Evolutionary conservation across 176 grass and related monocot species (phyloP).

Genomic region (Cenchrus purpureus): DNA sequence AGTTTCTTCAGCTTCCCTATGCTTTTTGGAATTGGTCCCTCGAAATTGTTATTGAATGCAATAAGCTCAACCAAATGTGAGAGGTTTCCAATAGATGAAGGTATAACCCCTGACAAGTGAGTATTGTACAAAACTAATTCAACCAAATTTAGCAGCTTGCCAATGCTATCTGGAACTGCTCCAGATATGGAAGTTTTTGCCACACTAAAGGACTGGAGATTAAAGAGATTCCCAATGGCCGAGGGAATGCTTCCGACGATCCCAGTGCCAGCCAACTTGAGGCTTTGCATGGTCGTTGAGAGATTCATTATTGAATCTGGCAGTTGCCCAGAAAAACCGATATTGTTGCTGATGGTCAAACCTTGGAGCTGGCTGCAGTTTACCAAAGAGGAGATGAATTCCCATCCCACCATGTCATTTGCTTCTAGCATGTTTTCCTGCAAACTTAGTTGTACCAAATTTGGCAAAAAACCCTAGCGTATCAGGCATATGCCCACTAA

Average conservation of each 20-base stretch:
- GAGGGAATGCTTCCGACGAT: conserved; percentile 12
- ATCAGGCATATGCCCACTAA: no score
- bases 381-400: conserved; percentile 8
- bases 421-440: no score
- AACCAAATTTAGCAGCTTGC: not conserved
- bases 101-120: conserved; percentile 6
- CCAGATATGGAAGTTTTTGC: not conserved
- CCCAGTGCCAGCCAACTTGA: not conserved
- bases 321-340: not conserved
- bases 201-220: not conserved
- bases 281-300: not conserved
- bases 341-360: not conserved
- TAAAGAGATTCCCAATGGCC: conserved; percentile 16
- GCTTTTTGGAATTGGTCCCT: conserved; percentile 20
- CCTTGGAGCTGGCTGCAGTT: not conserved
- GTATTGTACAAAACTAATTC: not conserved
- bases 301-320: not conserved
- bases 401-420: no score
- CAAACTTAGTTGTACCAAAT: no score
- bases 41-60: not conserved
- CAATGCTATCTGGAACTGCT: not conserved
- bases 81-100: conserved; percentile 34
- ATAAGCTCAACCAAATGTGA: not conserved
- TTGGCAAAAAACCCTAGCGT: no score
- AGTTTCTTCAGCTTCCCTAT: not conserved